phyloP scores from a whole-genome alignment of 768 basidiomycete species.

The Phaeolepiota aurea region DNA sequence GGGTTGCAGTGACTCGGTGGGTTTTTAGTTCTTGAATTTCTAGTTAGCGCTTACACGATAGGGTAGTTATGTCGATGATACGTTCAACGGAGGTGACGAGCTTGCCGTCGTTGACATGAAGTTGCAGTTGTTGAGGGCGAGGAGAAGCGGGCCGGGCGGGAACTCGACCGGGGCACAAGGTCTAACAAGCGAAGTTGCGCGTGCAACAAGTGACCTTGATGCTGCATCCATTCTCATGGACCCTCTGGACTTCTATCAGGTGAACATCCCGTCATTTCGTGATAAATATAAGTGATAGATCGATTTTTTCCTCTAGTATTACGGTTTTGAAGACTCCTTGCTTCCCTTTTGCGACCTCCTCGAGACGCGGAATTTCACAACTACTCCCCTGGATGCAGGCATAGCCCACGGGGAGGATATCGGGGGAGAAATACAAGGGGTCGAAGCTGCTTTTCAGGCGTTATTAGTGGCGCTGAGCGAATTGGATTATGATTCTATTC shows the following conservation, averaged over 20 bases:
- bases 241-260: constrained; percentile 40
- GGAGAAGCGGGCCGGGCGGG: constrained; percentile 33
- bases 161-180: constrained; percentile 26
- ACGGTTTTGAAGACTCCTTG: constrained; percentile 33
- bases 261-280: constrained; percentile 7
- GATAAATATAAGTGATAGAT: not conserved
- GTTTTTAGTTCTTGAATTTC: constrained; percentile 1
- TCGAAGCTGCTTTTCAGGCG: constrained; percentile 26
- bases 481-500: constrained; percentile 37
- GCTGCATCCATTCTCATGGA: constrained; percentile 41
- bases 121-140: constrained; percentile 29
- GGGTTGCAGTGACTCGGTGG: constrained; percentile 35
- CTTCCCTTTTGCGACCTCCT: constrained; percentile 41
- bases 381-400: constrained; percentile 25
- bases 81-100: constrained; percentile 21
- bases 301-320: constrained; percentile 24
- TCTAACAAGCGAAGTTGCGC: constrained; percentile 22
- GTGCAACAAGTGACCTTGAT: constrained; percentile 25
- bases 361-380: constrained; percentile 35
- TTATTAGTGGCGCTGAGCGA: constrained; percentile 34
- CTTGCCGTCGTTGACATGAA: constrained; percentile 29
- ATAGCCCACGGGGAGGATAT: constrained; percentile 23
- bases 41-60: not conserved
- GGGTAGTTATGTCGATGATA: constrained; percentile 25
- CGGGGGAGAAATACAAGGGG: constrained; percentile 15